Evolutionary conservation across 2,329 filamentous ascomycete species (phyloP).

Genomic region (Hypoxylon sp.): DNA sequence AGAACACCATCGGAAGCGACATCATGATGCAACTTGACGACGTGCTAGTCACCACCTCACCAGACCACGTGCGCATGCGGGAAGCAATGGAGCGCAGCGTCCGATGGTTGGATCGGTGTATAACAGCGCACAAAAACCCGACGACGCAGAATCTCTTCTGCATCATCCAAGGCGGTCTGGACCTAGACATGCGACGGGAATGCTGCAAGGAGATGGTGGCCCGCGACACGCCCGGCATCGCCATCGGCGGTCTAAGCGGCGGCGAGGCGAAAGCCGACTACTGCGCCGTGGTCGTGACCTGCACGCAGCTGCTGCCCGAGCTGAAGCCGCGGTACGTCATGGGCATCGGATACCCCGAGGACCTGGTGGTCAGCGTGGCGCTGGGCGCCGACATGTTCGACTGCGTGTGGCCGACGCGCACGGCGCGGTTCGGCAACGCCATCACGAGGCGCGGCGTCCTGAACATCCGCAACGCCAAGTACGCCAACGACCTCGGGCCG

Average conservation of each 20-base stretch:
- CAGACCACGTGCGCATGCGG: slow-evolving; percentile 84
- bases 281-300: slow-evolving; percentile 87
- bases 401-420: slow-evolving; percentile 97
- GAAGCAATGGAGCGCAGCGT: slow-evolving; percentile 96
- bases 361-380: slow-evolving; percentile 90
- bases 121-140: slow-evolving; percentile 85
- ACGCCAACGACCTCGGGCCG: slow-evolving; percentile 80
- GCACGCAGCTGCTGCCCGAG: slow-evolving; percentile 84
- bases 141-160: slow-evolving; percentile 93
- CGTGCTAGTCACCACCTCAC: slow-evolving; percentile 94
- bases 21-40: slow-evolving; percentile 99
- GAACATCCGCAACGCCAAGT: slow-evolving; percentile 81
- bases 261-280: slow-evolving; percentile 95
- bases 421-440: slow-evolving; percentile 94
- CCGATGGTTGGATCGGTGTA: slow-evolving; percentile 95
- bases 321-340: slow-evolving; percentile 98
- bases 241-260: slow-evolving; percentile 92
- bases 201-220: slow-evolving; percentile 90
- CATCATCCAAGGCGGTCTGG: slow-evolving; percentile 95
- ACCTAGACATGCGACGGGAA: slow-evolving; percentile 82
- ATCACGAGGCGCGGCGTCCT: slow-evolving; percentile 83
- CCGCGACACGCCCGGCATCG: slow-evolving; percentile 92
- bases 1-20: slow-evolving; percentile 97
- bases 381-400: slow-evolving; percentile 99
- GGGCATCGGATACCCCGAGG: slow-evolving; percentile 98